A percentile compares a stretch with the other conserved stretches of the same genome.
These are phyloP conservation scores for Cytospora mali DNA, from an alignment of 2,329 filamentous ascomycete species.

Conservation along the genomic window DNA sequence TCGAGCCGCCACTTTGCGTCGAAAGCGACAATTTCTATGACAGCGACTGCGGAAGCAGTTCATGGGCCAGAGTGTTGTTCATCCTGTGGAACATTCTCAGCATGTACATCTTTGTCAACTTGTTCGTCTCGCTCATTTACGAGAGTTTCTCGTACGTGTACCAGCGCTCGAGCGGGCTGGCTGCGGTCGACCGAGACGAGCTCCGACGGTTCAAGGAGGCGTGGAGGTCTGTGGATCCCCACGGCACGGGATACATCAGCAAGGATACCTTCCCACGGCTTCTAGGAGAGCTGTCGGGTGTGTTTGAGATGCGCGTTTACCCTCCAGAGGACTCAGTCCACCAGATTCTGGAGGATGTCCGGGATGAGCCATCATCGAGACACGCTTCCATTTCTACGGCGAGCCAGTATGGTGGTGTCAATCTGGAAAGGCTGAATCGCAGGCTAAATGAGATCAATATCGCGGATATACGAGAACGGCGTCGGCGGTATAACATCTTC, in stretches of 20 bases:
- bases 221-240: conserved; percentile 93
- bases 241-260: conserved; percentile 86
- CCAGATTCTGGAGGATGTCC: conserved; percentile 84
- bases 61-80: conserved; percentile 88
- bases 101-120: conserved; percentile 99
- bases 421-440: conserved; percentile 74
- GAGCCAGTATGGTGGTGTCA: conserved; percentile 61
- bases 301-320: conserved; percentile 98
- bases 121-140: conserved; percentile 98
- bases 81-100: conserved; percentile 98
- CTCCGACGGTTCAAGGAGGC: conserved; percentile 97
- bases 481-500: conserved; percentile 87
- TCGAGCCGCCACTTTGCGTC: conserved; percentile 81
- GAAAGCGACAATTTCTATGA: conserved; percentile 72
- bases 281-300: conserved; percentile 86
- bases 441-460: conserved; percentile 76
- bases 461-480: conserved; percentile 70
- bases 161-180: conserved; percentile 91
- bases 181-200: conserved; percentile 87
- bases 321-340: conserved; percentile 85
- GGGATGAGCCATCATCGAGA: conserved; percentile 56
- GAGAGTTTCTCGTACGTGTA: conserved; percentile 99
- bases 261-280: conserved; percentile 88
- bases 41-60: conserved; percentile 88
- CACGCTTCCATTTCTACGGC: conserved; percentile 56